phyloP scores from a whole-genome alignment of 2,329 filamentous ascomycete species.

The Claviceps capensis region DNA sequence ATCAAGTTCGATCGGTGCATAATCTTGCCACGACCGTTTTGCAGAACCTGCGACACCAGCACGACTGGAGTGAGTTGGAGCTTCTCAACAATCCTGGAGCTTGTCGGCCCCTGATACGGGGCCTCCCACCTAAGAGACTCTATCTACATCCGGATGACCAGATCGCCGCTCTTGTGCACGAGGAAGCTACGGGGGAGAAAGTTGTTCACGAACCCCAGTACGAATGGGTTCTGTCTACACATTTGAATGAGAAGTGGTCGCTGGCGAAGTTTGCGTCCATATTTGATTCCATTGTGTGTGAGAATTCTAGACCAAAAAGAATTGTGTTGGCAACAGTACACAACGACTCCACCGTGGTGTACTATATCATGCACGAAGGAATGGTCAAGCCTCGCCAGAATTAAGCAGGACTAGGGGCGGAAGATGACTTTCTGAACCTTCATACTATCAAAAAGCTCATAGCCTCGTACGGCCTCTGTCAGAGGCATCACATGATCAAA shows the following conservation, averaged over 20 bases:
- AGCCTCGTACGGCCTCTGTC: constrained; percentile 50
- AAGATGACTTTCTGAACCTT: constrained; percentile 64
- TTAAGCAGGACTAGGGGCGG: constrained; percentile 34
- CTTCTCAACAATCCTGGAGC: constrained; percentile 32
- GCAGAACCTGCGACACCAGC: constrained; percentile 61
- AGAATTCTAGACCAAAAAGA: constrained; percentile 45
- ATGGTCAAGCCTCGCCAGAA: constrained; percentile 78
- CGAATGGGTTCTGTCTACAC: constrained; percentile 68
- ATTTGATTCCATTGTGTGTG: constrained; percentile 47
- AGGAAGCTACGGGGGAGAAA: constrained; percentile 31
- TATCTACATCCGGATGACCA: constrained; percentile 78
- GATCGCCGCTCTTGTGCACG: constrained; percentile 53
- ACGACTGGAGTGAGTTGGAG: constrained; percentile 55
- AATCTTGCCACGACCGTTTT: constrained; percentile 35
- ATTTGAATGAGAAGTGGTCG: constrained; percentile 60
- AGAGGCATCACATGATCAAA: constrained; percentile 63
- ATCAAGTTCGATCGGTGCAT: constrained; percentile 1
- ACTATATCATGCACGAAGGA: constrained; percentile 77
- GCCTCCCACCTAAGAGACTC: constrained; percentile 56
- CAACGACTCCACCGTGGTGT: constrained; percentile 70
- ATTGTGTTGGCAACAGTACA: constrained; percentile 62
- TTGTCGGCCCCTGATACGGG: constrained; percentile 53
- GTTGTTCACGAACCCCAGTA: constrained; percentile 39
- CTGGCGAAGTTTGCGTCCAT: constrained; percentile 51
- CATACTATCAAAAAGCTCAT: constrained; percentile 59